A percentile compares a stretch with the other conserved stretches of the same genome.
Evolutionary conservation across 2,329 filamentous ascomycete genomes (phyloP).

Genomic region (Blastomyces emzantsi): DNA sequence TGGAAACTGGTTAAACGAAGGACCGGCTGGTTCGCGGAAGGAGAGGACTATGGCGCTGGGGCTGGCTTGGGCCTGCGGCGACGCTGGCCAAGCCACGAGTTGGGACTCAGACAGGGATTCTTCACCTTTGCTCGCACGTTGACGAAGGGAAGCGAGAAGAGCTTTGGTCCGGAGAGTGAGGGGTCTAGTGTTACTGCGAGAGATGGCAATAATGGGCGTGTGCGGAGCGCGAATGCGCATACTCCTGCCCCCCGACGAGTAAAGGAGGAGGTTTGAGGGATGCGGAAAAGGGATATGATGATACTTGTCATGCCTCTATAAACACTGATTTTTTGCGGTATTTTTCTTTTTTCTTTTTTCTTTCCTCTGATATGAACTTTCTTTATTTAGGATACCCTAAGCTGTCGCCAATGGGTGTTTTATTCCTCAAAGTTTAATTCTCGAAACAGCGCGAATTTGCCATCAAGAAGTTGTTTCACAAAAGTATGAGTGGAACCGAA

Average conservation of each 20-base stretch:
- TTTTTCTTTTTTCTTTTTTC: neutral
- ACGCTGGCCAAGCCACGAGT: constrained; percentile 19
- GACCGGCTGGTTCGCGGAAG: constrained; percentile 24
- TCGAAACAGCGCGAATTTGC: neutral
- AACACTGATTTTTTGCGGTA: neutral
- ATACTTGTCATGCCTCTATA: neutral
- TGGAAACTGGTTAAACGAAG: constrained; percentile 52
- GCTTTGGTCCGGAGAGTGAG: constrained; percentile 13
- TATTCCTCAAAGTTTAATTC: neutral
- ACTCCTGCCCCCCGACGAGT: neutral
- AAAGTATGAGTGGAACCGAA: neutral
- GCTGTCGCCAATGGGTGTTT: neutral
- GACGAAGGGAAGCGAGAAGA: constrained; percentile 23
- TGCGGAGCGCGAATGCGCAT: neutral
- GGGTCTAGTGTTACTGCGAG: constrained; percentile 3
- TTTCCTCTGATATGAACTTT: neutral
- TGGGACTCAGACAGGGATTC: constrained; percentile 26
- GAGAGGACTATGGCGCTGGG: constrained; percentile 23
- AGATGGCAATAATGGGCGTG: neutral
- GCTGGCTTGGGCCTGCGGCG: constrained; percentile 18
- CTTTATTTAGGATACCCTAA: neutral
- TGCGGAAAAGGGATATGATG: neutral
- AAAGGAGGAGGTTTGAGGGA: constrained; percentile 9
- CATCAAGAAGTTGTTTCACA: neutral
- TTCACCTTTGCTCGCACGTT: constrained; percentile 26